Base-by-base conservation (phyloP, 2,329 filamentous ascomycete genomes). In the Cladosporium austrohemisphaericum region DNA sequence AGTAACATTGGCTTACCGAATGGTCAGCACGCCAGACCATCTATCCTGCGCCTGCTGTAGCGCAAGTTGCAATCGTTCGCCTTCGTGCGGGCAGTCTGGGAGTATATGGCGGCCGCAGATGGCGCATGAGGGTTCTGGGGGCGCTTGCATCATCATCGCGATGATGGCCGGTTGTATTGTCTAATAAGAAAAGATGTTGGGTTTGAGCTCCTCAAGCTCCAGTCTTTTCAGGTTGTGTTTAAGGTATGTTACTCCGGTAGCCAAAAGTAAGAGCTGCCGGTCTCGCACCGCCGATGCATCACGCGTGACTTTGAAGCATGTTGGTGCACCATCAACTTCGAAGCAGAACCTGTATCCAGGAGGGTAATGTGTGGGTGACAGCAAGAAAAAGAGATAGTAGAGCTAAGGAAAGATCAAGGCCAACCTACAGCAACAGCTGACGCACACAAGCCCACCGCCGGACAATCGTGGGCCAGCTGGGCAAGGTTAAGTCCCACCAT, bases 71-170 rank as follows among this genome's bases (percentile, higher is more conserved):
- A 67, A 50, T 19, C 61, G 58, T 41, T 65, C 55, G 16, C 62
- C 59, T 46, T 67, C 65, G 40, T 67, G 64, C 9, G 59, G 58
- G 37, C 65, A 67, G 41, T 65, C 64, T 1, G 60, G 61, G 16
- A 56, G 58, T 13, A 60, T 55, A 19, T 61, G 59, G 6, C 60
- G 61, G 40, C 62, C 63, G 52, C 65, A 67, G 44, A 67, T 65
- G 41, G 65, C 65, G 50, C 65, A 71, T 54, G 57, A 60, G 29
- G 64, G 40, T 14, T 44, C 29, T 11, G 40, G 18, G 11, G 32
- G 33, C 3, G 44, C 14, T 11, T 23, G 36, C 5, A 20, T 13
- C 16, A 19, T 20, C 3, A 36, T 20, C 5, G 33, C 13, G 14
- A 16, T 6, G 16, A 13, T 16, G 33, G 18, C 5, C 11, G 5